Percentiles rank a stretch among this genome's conserved stretches.
phyloP scores from a whole-genome alignment of 179 eudicot species.

The Heliamphora ciliata region DNA sequence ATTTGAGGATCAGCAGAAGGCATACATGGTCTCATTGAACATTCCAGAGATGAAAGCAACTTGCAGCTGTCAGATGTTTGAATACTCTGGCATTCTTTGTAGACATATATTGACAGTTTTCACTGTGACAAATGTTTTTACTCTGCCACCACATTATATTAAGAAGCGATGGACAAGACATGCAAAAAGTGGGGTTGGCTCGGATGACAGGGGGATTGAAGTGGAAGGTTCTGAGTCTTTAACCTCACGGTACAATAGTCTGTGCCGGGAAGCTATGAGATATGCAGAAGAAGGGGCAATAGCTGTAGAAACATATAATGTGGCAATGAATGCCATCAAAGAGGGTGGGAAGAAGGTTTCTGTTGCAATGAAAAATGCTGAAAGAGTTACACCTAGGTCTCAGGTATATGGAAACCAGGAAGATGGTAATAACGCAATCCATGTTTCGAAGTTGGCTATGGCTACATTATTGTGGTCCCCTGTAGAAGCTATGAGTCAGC shows the following conservation, averaged over 20 bases:
- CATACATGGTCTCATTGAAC: constrained; percentile 47
- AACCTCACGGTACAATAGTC: constrained; percentile 48
- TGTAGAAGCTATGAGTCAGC: neutral
- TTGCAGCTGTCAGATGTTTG: constrained; percentile 75
- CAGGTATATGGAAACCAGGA: constrained; percentile 30
- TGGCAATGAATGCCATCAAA: constrained; percentile 43
- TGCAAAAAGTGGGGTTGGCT: constrained; percentile 41
- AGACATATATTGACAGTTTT: constrained; percentile 71
- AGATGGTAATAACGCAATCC: constrained; percentile 33
- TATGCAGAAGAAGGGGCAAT: constrained; percentile 63
- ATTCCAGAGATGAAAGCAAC: constrained; percentile 46
- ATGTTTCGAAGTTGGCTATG: constrained; percentile 19
- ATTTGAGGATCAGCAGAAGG: constrained; percentile 60
- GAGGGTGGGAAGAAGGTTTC: constrained; percentile 50
- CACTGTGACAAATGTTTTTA: constrained; percentile 65
- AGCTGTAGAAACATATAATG: constrained; percentile 41
- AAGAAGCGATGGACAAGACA: constrained; percentile 67
- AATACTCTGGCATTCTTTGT: constrained; percentile 66
- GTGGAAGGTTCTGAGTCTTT: constrained; percentile 34
- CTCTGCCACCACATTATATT: constrained; percentile 68
- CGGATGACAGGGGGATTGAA: constrained; percentile 28
- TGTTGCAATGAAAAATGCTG: constrained; percentile 40
- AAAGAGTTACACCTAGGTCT: constrained; percentile 35
- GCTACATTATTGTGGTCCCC: constrained; percentile 30
- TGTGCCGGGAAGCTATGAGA: constrained; percentile 60